Evolutionary conservation across 495 filamentous ascomycete genomes (phyloP).

Genomic region (Podospora sp.): DNA sequence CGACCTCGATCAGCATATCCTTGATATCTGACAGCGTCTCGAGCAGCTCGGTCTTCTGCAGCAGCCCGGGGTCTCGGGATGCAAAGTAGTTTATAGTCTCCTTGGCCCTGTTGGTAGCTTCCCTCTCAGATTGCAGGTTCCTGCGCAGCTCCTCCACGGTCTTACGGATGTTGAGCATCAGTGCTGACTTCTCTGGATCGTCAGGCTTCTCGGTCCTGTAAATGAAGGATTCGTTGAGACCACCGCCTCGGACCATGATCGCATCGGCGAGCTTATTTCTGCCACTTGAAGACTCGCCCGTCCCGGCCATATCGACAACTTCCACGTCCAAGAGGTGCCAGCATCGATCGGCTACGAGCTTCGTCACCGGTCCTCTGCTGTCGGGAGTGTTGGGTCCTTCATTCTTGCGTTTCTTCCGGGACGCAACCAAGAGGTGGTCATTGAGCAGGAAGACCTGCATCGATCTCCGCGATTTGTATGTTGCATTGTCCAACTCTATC

Average conservation of each 20-base stretch:
- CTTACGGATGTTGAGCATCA: slow-evolving; percentile 88
- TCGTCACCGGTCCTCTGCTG: slow-evolving; percentile 64
- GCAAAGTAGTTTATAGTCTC: slow-evolving; percentile 83
- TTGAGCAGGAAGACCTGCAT: slow-evolving; percentile 92
- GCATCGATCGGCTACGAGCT: slow-evolving; percentile 89
- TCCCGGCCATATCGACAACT: slow-evolving; percentile 79
- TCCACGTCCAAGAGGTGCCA: slow-evolving; percentile 94
- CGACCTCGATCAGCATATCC: slow-evolving; percentile 89
- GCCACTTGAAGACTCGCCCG: slow-evolving; percentile 56
- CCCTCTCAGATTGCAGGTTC: slow-evolving; percentile 77
- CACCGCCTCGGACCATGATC: slow-evolving; percentile 82
- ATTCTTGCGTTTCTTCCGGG: slow-evolving; percentile 83
- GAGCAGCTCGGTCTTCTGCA: slow-evolving; percentile 72
- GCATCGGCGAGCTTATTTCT: slow-evolving; percentile 78
- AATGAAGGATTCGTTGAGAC: slow-evolving; percentile 83
- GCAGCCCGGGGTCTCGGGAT: slow-evolving; percentile 66
- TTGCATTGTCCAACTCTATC: slow-evolving; percentile 96
- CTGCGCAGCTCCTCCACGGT: slow-evolving; percentile 88
- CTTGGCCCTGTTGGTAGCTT: slow-evolving; percentile 72
- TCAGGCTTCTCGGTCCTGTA: slow-evolving; percentile 80
- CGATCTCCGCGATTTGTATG: slow-evolving; percentile 83
- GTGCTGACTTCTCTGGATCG: slow-evolving; percentile 70
- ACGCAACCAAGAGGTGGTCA: slow-evolving; percentile 89
- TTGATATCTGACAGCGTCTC: slow-evolving; percentile 69
- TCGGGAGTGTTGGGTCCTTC: slow-evolving; percentile 64